These are phyloP conservation scores for Polytolypa hystricis DNA, from an alignment of 2,329 filamentous ascomycete species.

Conservation along the genomic window DNA sequence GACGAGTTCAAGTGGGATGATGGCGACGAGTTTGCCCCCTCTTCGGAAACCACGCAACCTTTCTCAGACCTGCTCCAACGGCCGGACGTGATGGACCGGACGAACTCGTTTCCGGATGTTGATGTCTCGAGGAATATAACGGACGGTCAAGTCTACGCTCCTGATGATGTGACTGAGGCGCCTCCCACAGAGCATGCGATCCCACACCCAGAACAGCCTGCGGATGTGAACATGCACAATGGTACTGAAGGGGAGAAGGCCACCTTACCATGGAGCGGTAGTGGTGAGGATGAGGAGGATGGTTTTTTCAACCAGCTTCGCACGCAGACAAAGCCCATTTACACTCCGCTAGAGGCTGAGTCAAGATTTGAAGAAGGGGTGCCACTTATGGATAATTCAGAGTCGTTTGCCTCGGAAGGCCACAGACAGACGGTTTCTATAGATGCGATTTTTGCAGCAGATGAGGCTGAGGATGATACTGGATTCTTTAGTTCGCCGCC, in stretches of 20 bases:
- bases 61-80: constrained; percentile 9
- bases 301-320: constrained; percentile 52
- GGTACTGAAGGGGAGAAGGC: constrained; percentile 1
- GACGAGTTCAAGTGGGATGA: background rate
- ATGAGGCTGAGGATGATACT: constrained; percentile 25
- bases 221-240: background rate
- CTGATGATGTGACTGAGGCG: background rate
- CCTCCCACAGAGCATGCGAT: background rate
- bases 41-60: background rate
- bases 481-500: constrained; percentile 25
- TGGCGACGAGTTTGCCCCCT: background rate
- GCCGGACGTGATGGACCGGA: constrained; percentile 9
- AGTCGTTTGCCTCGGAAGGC: constrained; percentile 16
- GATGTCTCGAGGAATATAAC: background rate
- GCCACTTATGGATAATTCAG: constrained; percentile 43
- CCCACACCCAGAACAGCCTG: background rate
- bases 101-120: constrained; percentile 12
- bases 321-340: constrained; percentile 30
- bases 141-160: background rate
- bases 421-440: constrained; percentile 17
- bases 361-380: constrained; percentile 60
- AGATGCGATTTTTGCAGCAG: constrained; percentile 27
- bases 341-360: constrained; percentile 33
- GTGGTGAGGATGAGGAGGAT: constrained; percentile 37
- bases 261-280: constrained; percentile 31